Percentiles rank a stretch among this genome's conserved stretches.
These are phyloP conservation scores for Aspergillus udagawae DNA, from an alignment of 2,329 filamentous ascomycete species.

Conservation along the genomic window DNA sequence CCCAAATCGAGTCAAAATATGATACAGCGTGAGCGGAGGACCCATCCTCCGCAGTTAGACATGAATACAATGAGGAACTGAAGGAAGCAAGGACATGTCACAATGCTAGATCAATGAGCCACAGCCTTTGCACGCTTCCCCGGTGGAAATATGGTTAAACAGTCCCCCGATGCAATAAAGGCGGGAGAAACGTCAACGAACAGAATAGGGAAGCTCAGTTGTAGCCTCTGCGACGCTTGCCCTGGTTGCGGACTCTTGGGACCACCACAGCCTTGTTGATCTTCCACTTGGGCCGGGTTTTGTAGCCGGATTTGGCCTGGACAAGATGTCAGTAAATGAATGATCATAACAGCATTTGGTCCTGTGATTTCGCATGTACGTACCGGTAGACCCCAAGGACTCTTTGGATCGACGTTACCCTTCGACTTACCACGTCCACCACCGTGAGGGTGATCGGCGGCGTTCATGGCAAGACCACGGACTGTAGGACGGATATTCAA, in stretches of 20 bases:
- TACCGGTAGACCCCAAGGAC: slow-evolving; percentile 94
- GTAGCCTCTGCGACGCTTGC: slow-evolving; percentile 72
- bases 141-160: background rate
- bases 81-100: background rate
- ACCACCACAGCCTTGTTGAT: slow-evolving; percentile 88
- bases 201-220: slow-evolving; percentile 32
- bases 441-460: slow-evolving; percentile 96
- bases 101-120: background rate
- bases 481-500: slow-evolving; percentile 92
- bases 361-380: slow-evolving; percentile 38
- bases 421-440: slow-evolving; percentile 99
- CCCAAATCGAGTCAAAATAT: slow-evolving; percentile 11
- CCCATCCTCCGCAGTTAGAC: slow-evolving; percentile 2
- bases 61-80: background rate
- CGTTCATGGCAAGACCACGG: slow-evolving; percentile 98
- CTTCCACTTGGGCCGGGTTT: slow-evolving; percentile 85
- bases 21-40: slow-evolving; percentile 13
- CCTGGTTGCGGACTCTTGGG: slow-evolving; percentile 80
- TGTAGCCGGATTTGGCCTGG: slow-evolving; percentile 63
- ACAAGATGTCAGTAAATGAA: slow-evolving; percentile 12
- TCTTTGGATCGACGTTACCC: slow-evolving; percentile 92
- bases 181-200: slow-evolving; percentile 4
- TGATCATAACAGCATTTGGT: slow-evolving; percentile 5
- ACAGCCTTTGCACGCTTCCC: background rate
- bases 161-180: slow-evolving; percentile 1